These are phyloP conservation scores for Silene uniflora DNA, from an alignment of 148 eudicot species.

Conservation along the genomic window DNA sequence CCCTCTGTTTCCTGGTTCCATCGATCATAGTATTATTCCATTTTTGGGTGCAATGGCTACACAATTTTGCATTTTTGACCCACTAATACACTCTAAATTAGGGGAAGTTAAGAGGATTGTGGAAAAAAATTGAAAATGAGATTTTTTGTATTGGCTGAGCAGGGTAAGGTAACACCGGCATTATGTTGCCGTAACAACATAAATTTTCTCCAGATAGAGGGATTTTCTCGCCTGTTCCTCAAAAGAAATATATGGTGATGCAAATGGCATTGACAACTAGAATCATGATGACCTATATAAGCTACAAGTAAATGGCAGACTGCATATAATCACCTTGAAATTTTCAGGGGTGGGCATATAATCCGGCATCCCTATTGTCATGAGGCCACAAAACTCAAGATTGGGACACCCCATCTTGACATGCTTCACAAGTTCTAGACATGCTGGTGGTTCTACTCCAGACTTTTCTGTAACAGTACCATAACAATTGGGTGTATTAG, in stretches of 20 bases:
- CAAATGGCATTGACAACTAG: conserved; percentile 3
- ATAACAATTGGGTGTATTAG: conserved; percentile 14
- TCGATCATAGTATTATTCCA: no score
- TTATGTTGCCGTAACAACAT: no score
- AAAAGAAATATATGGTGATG: not conserved
- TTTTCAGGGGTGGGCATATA: conserved; percentile 89
- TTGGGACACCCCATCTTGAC: conserved; percentile 66
- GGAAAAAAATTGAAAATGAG: no score
- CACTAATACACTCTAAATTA: no score
- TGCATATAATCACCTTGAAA: conserved; percentile 53
- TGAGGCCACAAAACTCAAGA: conserved; percentile 77
- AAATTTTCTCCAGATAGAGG: no score
- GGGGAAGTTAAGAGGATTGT: no score
- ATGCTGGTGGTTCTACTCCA: conserved; percentile 73
- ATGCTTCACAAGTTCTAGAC: conserved; percentile 81
- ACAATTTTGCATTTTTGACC: no score
- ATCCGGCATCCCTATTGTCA: conserved; percentile 98
- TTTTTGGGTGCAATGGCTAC: no score
- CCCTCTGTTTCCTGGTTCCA: no score
- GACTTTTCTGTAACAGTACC: conserved; percentile 69
- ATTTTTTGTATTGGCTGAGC: no score
- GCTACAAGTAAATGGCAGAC: not conserved
- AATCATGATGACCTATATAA: not conserved
- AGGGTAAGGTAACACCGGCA: no score
- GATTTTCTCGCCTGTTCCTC: no score